Evolutionary conservation across 1,284 basidiomycete genomes (phyloP).

Genomic region (Anthracocystis walkeri): DNA sequence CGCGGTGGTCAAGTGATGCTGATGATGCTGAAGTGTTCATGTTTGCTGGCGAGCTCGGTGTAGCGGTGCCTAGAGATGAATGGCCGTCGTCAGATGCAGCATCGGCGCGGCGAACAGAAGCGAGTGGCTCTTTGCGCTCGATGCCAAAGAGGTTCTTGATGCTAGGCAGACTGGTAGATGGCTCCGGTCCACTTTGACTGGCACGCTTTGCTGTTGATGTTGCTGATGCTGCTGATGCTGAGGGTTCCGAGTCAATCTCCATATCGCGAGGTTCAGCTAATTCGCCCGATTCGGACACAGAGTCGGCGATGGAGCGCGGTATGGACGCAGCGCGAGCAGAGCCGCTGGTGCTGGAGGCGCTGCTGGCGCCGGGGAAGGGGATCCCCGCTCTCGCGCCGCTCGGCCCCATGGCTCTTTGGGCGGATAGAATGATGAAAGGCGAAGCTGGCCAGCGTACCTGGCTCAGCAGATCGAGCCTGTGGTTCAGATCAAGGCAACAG

Average conservation of each 20-base stretch:
- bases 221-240: constrained; percentile 17
- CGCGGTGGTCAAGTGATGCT: constrained; percentile 27
- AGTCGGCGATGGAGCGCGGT: constrained; percentile 33
- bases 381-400: constrained; percentile 40
- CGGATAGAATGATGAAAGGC: constrained; percentile 32
- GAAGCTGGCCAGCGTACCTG: constrained; percentile 41
- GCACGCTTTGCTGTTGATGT: constrained; percentile 25
- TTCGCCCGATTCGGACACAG: constrained; percentile 29
- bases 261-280: constrained; percentile 25
- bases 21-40: constrained; percentile 19
- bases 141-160: constrained; percentile 53
- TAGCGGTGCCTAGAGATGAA: constrained; percentile 25
- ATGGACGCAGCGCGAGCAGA: constrained; percentile 26
- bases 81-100: constrained; percentile 31
- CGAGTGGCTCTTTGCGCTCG: constrained; percentile 39
- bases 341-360: constrained; percentile 14
- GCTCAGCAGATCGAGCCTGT: constrained; percentile 28
- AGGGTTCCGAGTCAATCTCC: constrained; percentile 39
- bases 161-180: constrained; percentile 43
- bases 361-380: constrained; percentile 46
- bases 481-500: neutral
- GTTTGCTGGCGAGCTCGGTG: constrained; percentile 32
- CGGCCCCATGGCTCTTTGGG: constrained; percentile 41
- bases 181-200: constrained; percentile 10
- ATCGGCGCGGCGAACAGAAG: constrained; percentile 34